Evolutionary conservation across 2,329 filamentous ascomycete genomes (phyloP).

Genomic region (Diaporthe sp.): DNA sequence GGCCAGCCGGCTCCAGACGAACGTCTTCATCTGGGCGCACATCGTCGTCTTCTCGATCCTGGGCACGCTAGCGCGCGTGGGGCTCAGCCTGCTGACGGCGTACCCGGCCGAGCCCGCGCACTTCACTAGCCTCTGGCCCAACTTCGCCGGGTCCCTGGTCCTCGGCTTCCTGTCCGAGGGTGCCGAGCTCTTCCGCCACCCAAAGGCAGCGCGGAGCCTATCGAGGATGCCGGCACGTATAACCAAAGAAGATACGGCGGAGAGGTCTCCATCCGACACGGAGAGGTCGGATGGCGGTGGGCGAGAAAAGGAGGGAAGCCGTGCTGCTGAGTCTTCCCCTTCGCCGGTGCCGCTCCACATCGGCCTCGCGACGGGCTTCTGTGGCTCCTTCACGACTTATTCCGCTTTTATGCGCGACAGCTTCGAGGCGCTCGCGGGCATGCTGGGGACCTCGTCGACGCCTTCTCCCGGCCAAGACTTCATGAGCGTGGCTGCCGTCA

Average conservation of each 20-base stretch:
- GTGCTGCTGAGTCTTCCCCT: background rate
- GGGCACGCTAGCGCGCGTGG: constrained; percentile 85
- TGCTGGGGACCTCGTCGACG: constrained; percentile 60
- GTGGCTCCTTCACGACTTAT: constrained; percentile 78
- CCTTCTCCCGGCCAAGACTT: constrained; percentile 68
- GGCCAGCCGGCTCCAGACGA: constrained; percentile 53
- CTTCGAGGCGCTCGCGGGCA: constrained; percentile 75
- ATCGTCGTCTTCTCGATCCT: constrained; percentile 90
- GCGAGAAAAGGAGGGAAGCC: background rate
- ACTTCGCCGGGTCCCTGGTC: constrained; percentile 82
- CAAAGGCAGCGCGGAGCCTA: constrained; percentile 1
- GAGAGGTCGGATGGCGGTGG: background rate
- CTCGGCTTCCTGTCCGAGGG: constrained; percentile 79
- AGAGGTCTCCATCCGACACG: background rate
- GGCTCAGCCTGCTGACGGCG: constrained; percentile 80
- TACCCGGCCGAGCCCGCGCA: constrained; percentile 82
- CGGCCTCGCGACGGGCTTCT: constrained; percentile 79
- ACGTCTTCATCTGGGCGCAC: constrained; percentile 81
- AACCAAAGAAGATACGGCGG: background rate
- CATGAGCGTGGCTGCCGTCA: constrained; percentile 71
- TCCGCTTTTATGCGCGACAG: constrained; percentile 76
- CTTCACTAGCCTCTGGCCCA: constrained; percentile 86
- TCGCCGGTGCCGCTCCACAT: constrained; percentile 75
- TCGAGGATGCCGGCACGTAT: background rate
- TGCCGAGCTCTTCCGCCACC: constrained; percentile 60